phyloP scores from a whole-genome alignment of 108 stramenopile species.

The Nannochloropsis salina region DNA sequence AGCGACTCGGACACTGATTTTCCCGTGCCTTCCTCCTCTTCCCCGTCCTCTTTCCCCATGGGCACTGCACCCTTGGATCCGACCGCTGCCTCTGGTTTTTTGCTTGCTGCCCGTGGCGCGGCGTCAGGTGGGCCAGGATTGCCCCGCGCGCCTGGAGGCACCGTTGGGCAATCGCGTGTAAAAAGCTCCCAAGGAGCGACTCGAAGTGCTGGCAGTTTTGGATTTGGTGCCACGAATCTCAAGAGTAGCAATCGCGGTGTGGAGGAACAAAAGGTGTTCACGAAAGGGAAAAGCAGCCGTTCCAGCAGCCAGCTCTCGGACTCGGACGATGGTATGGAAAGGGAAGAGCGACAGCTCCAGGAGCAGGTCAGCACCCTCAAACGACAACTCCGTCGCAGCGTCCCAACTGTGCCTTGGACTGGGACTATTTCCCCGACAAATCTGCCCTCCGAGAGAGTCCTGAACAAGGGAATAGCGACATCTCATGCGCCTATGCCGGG shows the following conservation, averaged over 20 bases:
- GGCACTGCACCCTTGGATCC: not conserved
- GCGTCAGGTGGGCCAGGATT: not conserved
- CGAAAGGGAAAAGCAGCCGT: not conserved
- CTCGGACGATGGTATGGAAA: constrained; percentile 7
- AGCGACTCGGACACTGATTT: not conserved
- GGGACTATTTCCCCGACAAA: not conserved
- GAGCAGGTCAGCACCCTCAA: not conserved
- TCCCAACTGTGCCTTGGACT: not conserved
- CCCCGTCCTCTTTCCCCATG: not conserved
- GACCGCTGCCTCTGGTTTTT: not conserved
- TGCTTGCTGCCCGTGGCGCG: not conserved
- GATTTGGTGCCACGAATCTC: not conserved
- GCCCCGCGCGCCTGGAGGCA: not conserved
- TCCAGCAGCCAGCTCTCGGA: not conserved
- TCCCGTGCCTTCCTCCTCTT: not conserved
- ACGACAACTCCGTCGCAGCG: not conserved
- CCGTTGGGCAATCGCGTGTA: not conserved
- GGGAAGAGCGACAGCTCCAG: not conserved
- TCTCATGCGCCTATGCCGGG: too few species aligned
- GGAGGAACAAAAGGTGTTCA: not conserved
- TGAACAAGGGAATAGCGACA: too few species aligned
- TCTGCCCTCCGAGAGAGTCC: not conserved
- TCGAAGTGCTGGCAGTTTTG: not conserved
- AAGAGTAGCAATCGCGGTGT: not conserved
- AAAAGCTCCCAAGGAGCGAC: not conserved